These are phyloP conservation scores for Saraca asoca DNA, from an alignment of 331 rosid genomes.

Conservation along the genomic window DNA sequence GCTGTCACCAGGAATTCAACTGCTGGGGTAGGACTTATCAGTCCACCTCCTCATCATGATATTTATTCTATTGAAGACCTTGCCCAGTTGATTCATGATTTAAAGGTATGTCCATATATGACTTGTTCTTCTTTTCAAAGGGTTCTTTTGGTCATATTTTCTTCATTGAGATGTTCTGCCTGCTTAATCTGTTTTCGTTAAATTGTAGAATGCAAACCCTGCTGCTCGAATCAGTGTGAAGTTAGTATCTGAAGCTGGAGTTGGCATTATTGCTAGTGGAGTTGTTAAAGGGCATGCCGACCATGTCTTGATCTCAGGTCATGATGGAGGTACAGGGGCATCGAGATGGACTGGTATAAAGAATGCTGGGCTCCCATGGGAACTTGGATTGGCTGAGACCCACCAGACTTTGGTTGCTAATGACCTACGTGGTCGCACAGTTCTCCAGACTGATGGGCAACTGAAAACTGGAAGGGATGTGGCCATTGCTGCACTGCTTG, in stretches of 20 bases:
- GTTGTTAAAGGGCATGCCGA: conserved; percentile 99
- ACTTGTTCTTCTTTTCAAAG: neutral
- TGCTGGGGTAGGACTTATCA: conserved; percentile 96
- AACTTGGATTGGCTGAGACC: conserved; percentile 96
- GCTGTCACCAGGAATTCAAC: conserved; percentile 95
- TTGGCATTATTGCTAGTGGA: conserved; percentile 94
- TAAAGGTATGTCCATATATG: conserved; percentile 57
- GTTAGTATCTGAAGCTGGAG: conserved; percentile 97
- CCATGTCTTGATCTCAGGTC: conserved; percentile 92
- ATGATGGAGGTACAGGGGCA: conserved; percentile 99
- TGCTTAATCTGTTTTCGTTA: conserved; percentile 20
- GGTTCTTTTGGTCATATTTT: neutral
- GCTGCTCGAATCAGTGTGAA: conserved; percentile 93
- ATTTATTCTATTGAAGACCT: conserved; percentile 97
- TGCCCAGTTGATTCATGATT: conserved; percentile 89
- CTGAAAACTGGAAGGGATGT: conserved; percentile 97
- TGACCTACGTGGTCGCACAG: conserved; percentile 91
- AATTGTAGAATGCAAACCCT: conserved; percentile 80
- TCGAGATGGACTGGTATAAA: conserved; percentile 99
- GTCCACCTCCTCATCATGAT: conserved; percentile 99
- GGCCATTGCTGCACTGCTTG: conserved; percentile 95
- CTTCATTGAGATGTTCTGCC: neutral
- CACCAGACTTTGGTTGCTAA: conserved; percentile 96
- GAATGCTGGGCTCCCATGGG: conserved; percentile 99
- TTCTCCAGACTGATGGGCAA: conserved; percentile 96